Conservation (phyloP, 257 asterid species). For the Penstemon newberryi region DNA sequence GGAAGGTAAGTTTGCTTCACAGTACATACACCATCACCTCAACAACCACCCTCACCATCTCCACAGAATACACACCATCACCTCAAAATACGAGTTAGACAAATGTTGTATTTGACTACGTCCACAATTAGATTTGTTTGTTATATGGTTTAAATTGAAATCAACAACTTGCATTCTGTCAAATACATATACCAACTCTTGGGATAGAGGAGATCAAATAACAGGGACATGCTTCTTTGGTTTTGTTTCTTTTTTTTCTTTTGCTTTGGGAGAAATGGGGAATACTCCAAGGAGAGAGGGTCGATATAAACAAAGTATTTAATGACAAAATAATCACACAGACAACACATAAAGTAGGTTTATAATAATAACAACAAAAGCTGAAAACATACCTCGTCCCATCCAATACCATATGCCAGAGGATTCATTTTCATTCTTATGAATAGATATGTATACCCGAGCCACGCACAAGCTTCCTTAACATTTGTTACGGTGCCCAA, state of each 20-base stretch:
- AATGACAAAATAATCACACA: slow-evolving; percentile 2
- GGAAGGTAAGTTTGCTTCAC: too few species aligned
- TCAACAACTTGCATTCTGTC: background rate
- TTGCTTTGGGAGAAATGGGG: background rate
- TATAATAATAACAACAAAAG: slow-evolving; percentile 16
- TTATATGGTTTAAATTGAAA: background rate
- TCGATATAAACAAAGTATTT: background rate
- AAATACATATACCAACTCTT: background rate
- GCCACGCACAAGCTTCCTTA: slow-evolving; percentile 99
- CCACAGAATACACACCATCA: too few species aligned
- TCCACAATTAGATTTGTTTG: background rate
- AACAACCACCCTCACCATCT: too few species aligned
- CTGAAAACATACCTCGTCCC: slow-evolving; percentile 84
- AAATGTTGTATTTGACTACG: background rate
- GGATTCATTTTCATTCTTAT: slow-evolving; percentile 99
- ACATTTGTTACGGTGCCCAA: slow-evolving; percentile 97
- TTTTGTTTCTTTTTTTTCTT: background rate
- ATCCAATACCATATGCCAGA: slow-evolving; percentile 93
- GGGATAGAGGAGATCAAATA: background rate
- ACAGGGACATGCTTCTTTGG: background rate
- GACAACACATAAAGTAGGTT: slow-evolving; percentile 13
- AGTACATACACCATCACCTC: too few species aligned
- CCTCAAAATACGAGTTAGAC: too few species aligned
- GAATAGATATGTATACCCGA: slow-evolving; percentile 94
- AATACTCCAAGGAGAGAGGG: background rate